Evolutionary conservation across 2,329 filamentous ascomycete species (phyloP).

Genomic region (Talaromyces amestolkiae): DNA sequence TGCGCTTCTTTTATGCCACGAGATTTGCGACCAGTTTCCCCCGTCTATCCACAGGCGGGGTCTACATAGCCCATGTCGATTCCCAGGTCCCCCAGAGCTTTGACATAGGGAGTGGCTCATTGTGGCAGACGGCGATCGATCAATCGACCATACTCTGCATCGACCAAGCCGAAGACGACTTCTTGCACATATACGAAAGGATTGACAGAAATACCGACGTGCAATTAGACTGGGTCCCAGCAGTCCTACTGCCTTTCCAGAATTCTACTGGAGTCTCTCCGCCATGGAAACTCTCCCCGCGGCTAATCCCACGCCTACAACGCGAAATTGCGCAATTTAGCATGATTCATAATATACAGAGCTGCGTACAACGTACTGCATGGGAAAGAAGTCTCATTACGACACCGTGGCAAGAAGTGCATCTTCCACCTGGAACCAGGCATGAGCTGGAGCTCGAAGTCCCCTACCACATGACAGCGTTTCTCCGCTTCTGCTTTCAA

Average conservation of each 20-base stretch:
- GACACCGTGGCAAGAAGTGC: background rate
- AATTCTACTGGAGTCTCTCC: too few species aligned
- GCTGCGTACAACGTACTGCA: background rate
- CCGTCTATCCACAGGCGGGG: conserved; percentile 27
- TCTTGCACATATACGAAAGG: too few species aligned
- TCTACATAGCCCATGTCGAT: conserved; percentile 10
- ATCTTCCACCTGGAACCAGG: conserved; percentile 20
- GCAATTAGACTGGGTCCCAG: too few species aligned
- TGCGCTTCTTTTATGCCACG: conserved; percentile 35
- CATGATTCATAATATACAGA: background rate
- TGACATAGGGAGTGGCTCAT: too few species aligned
- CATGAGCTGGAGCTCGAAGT: conserved; percentile 8
- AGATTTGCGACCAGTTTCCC: conserved; percentile 26
- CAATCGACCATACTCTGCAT: too few species aligned
- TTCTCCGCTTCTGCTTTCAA: conserved; percentile 3
- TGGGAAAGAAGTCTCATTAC: background rate
- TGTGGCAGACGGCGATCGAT: too few species aligned
- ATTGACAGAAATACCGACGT: too few species aligned
- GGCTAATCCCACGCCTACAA: too few species aligned
- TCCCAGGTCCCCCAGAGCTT: too few species aligned
- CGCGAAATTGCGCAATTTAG: conserved; percentile 1
- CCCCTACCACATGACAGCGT: conserved; percentile 3
- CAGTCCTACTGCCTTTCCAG: too few species aligned
- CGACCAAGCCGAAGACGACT: too few species aligned
- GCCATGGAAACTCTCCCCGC: too few species aligned